Percentiles rank a stretch among this genome's conserved stretches.
These are phyloP conservation scores for Alternaria metachromatica DNA, from an alignment of 2,329 filamentous ascomycete genomes.

Conservation along the genomic window DNA sequence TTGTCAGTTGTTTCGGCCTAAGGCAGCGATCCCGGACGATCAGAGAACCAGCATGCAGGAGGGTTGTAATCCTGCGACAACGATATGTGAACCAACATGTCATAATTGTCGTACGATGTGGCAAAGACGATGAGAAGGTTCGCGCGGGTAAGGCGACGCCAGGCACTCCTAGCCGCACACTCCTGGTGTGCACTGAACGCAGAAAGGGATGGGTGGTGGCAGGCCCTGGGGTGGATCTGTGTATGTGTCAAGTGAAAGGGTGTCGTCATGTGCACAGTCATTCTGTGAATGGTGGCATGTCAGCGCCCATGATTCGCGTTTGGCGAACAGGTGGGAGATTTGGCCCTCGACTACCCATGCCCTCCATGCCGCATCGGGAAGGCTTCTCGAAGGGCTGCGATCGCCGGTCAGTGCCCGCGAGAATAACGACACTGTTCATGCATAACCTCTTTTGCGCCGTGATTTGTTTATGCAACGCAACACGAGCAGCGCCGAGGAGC, in stretches of 20 bases:
- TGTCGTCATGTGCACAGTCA: constrained; percentile 14
- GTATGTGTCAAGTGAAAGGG: constrained; percentile 21
- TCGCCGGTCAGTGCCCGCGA: constrained; percentile 14
- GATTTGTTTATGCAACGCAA: not conserved
- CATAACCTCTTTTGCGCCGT: not conserved
- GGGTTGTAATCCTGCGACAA: not conserved
- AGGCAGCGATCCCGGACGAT: constrained; percentile 31
- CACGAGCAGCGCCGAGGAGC: not conserved
- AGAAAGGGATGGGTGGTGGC: not conserved
- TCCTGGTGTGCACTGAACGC: not conserved
- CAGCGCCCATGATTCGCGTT: constrained; percentile 20
- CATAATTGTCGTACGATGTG: not conserved
- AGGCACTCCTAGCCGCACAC: not conserved
- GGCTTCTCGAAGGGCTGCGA: constrained; percentile 31
- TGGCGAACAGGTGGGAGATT: constrained; percentile 31
- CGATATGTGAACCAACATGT: not conserved
- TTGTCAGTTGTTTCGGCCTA: constrained; percentile 19
- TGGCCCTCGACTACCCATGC: not conserved
- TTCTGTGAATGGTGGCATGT: not conserved
- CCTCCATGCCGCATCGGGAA: constrained; percentile 18
- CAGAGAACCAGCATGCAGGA: constrained; percentile 7
- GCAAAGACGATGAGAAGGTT: not conserved
- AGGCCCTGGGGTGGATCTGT: constrained; percentile 3
- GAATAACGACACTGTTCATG: constrained; percentile 2
- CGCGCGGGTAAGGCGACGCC: not conserved